phyloP scores from a whole-genome alignment of 805 yeast genomes.

The Yamadazyma takamatsuzukensis region DNA sequence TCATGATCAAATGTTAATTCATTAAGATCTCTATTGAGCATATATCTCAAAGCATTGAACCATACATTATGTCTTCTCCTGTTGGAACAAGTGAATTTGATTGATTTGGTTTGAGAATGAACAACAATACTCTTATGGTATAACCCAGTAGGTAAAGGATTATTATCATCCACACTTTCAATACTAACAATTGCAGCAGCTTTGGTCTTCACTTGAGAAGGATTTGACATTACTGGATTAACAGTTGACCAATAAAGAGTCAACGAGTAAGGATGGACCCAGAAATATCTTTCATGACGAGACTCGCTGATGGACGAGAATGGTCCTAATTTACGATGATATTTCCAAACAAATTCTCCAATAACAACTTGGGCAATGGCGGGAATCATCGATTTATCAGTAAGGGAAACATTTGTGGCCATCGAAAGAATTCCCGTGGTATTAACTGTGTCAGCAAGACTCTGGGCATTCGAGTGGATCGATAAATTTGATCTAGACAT shows the following conservation, averaged over 20 bases:
- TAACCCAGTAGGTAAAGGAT: constrained; percentile 85
- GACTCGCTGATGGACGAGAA: constrained; percentile 70
- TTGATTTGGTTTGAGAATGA: constrained; percentile 52
- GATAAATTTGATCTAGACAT: constrained; percentile 29
- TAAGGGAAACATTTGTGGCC: constrained; percentile 61
- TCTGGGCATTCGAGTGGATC: constrained; percentile 20
- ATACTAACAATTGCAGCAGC: constrained; percentile 80
- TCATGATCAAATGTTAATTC: constrained; percentile 46
- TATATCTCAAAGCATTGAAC: constrained; percentile 77
- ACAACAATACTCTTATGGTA: constrained; percentile 81
- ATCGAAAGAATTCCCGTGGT: constrained; percentile 38
- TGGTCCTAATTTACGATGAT: constrained; percentile 74
- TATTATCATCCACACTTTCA: constrained; percentile 76
- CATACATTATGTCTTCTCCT: constrained; percentile 87
- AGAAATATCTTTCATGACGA: constrained; percentile 88
- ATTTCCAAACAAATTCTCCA: constrained; percentile 87
- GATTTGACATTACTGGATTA: constrained; percentile 73
- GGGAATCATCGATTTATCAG: constrained; percentile 71
- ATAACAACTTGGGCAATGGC: constrained; percentile 89
- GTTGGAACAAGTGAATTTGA: constrained; percentile 84
- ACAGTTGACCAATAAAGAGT: constrained; percentile 85
- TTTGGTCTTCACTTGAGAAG: constrained; percentile 61
- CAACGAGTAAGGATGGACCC: constrained; percentile 93
- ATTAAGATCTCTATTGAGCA: constrained; percentile 62
- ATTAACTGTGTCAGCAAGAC: constrained; percentile 30